phyloP scores from a whole-genome alignment of 345 rosid genomes.

The Camelina neglecta region DNA sequence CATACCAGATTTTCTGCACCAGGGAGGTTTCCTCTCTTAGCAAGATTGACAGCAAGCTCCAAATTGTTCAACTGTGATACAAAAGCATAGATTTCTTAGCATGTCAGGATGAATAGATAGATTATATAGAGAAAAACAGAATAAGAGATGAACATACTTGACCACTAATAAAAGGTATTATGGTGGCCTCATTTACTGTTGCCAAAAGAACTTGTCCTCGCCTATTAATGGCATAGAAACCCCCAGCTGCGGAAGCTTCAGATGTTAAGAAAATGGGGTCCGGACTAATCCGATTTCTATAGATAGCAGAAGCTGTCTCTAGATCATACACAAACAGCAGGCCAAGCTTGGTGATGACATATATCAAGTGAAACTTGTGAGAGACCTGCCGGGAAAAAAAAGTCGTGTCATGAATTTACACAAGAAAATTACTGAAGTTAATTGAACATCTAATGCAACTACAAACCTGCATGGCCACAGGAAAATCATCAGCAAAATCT shows the following conservation, averaged over 20 bases:
- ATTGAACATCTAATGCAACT: constrained; percentile 24
- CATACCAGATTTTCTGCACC: constrained; percentile 99
- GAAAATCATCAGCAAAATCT: constrained; percentile 98
- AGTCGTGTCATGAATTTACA: constrained; percentile 26
- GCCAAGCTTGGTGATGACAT: constrained; percentile 97
- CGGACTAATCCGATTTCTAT: constrained; percentile 98
- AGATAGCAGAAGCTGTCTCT: constrained; percentile 98
- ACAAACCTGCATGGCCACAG: constrained; percentile 98
- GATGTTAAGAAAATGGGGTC: constrained; percentile 98
- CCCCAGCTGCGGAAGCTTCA: constrained; percentile 90
- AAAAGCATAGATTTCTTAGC: constrained; percentile 30
- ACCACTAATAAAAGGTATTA: constrained; percentile 96
- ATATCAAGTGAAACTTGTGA: constrained; percentile 89
- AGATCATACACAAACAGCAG: constrained; percentile 95
- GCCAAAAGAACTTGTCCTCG: constrained; percentile 91
- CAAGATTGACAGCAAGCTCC: constrained; percentile 99
- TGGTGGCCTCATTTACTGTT: constrained; percentile 89
- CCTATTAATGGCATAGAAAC: constrained; percentile 95
- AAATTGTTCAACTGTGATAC: constrained; percentile 83
- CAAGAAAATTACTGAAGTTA: constrained; percentile 29
- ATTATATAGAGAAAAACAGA: constrained; percentile 10
- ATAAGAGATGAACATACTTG: constrained; percentile 63
- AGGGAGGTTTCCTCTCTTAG: constrained; percentile 99
- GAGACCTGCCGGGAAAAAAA: constrained; percentile 73
- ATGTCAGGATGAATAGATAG: constrained; percentile 9